A percentile compares a stretch with the other conserved stretches of the same genome.
Evolutionary conservation across 1,284 basidiomycete species (phyloP).

Genomic region (Anthracocystis setariae): DNA sequence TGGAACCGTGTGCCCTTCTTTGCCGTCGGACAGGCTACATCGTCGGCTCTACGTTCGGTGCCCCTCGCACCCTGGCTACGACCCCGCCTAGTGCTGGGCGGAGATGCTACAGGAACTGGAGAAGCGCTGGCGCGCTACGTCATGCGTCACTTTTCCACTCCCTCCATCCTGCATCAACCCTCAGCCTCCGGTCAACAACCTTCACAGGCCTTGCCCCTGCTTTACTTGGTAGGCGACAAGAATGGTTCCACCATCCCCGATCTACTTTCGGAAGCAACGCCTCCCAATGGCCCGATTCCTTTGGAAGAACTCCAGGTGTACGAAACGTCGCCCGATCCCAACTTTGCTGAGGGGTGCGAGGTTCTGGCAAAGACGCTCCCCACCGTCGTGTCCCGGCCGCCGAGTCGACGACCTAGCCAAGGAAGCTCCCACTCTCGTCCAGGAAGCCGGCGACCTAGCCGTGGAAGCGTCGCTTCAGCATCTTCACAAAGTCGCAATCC

Average conservation of each 20-base stretch:
- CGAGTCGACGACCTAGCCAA: slow-evolving; percentile 34
- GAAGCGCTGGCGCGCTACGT: slow-evolving; percentile 58
- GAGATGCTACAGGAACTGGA: slow-evolving; percentile 59
- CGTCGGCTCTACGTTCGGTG: slow-evolving; percentile 40
- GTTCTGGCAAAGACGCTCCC: slow-evolving; percentile 49
- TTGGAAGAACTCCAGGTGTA: slow-evolving; percentile 59
- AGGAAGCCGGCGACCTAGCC: slow-evolving; percentile 35
- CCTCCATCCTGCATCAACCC: slow-evolving; percentile 25
- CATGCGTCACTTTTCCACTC: slow-evolving; percentile 40
- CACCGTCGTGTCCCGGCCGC: slow-evolving; percentile 36
- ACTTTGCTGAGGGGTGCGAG: slow-evolving; percentile 50
- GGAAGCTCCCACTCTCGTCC: slow-evolving; percentile 27
- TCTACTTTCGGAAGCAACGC: slow-evolving; percentile 34
- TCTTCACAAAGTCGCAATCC: slow-evolving; percentile 9
- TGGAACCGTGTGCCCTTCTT: slow-evolving; percentile 64
- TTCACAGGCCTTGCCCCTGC: slow-evolving; percentile 31
- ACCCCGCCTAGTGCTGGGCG: slow-evolving; percentile 55
- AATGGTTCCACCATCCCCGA: slow-evolving; percentile 51
- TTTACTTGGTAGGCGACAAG: slow-evolving; percentile 65
- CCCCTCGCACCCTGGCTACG: slow-evolving; percentile 45
- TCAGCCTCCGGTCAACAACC: slow-evolving; percentile 9
- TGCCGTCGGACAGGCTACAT: slow-evolving; percentile 63
- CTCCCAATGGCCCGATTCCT: slow-evolving; percentile 37
- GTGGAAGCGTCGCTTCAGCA: slow-evolving; percentile 20
- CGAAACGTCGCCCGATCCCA: slow-evolving; percentile 50